These are phyloP conservation scores for Leccinum variicolor DNA, from an alignment of 768 basidiomycete genomes.

Conservation along the genomic window DNA sequence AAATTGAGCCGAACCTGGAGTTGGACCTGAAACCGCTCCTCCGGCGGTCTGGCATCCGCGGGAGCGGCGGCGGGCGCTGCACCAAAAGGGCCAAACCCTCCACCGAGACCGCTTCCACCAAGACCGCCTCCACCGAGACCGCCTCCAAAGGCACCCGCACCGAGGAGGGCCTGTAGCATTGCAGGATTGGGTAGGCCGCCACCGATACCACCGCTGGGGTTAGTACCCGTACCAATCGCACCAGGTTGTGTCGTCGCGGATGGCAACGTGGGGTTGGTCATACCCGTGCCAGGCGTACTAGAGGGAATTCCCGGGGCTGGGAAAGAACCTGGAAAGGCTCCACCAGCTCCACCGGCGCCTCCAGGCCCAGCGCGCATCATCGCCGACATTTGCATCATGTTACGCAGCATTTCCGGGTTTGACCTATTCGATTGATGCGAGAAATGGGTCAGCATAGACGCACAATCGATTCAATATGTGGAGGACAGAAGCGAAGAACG, in stretches of 20 bases:
- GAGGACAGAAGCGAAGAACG: background rate
- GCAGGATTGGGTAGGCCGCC: slow-evolving; percentile 38
- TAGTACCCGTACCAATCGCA: slow-evolving; percentile 23
- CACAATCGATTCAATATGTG: no score
- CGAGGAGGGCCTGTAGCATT: slow-evolving; percentile 33
- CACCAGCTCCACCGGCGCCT: slow-evolving; percentile 41
- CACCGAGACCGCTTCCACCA: slow-evolving; percentile 6
- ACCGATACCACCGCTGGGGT: background rate
- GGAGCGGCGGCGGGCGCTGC: slow-evolving; percentile 37
- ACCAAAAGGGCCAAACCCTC: slow-evolving; percentile 23
- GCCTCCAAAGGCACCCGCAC: background rate
- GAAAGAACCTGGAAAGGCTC: slow-evolving; percentile 34
- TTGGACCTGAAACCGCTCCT: slow-evolving; percentile 90
- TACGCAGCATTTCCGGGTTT: slow-evolving; percentile 73
- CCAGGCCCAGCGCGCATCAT: slow-evolving; percentile 12
- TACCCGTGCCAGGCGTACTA: slow-evolving; percentile 4
- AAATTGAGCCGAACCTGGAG: slow-evolving; percentile 50
- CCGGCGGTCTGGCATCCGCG: slow-evolving; percentile 71
- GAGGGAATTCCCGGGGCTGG: slow-evolving; percentile 62
- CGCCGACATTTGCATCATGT: slow-evolving; percentile 72
- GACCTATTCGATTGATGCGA: slow-evolving; percentile 39
- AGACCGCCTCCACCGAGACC: slow-evolving; percentile 17
- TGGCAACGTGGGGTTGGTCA: slow-evolving; percentile 24
- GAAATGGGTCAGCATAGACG: background rate
- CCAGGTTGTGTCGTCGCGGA: slow-evolving; percentile 18